phyloP scores from a whole-genome alignment of 352 stramenopile genomes.

The Phytophthora sp. region DNA sequence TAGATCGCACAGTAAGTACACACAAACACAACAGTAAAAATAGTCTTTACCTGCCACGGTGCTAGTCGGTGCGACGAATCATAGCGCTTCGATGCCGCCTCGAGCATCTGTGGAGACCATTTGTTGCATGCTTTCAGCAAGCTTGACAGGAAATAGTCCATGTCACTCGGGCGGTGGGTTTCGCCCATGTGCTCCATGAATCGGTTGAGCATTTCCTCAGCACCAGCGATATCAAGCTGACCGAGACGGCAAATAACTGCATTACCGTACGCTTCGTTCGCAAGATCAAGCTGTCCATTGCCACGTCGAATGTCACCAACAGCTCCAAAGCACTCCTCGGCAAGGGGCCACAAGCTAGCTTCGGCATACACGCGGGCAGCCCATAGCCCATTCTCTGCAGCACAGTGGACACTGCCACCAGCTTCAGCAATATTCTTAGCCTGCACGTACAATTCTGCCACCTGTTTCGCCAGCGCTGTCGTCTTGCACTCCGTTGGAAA shows the following conservation, averaged over 20 bases:
- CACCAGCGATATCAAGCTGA: slow-evolving; percentile 58
- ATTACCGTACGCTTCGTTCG: slow-evolving; percentile 65
- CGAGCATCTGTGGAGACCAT: slow-evolving; percentile 58
- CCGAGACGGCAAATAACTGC: slow-evolving; percentile 68
- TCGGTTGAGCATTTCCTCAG: slow-evolving; percentile 56
- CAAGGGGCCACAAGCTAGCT: slow-evolving; percentile 53
- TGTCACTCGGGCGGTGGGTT: slow-evolving; percentile 44
- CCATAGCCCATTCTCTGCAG: slow-evolving; percentile 57
- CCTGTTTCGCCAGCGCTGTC: slow-evolving; percentile 37
- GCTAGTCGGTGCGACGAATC: slow-evolving; percentile 48
- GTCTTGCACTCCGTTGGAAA: slow-evolving; percentile 62
- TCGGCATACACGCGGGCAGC: slow-evolving; percentile 63
- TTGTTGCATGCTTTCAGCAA: slow-evolving; percentile 65
- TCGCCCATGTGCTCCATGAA: slow-evolving; percentile 45
- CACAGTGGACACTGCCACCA: slow-evolving; percentile 52
- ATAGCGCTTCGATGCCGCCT: slow-evolving; percentile 58
- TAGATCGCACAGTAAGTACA: no score
- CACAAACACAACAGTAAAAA: background rate
- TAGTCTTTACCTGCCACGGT: slow-evolving; percentile 71
- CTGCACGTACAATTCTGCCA: slow-evolving; percentile 59
- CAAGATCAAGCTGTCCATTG: slow-evolving; percentile 40
- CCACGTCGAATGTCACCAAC: slow-evolving; percentile 56
- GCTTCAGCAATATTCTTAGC: slow-evolving; percentile 63
- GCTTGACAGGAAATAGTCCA: slow-evolving; percentile 59
- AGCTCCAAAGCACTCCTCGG: slow-evolving; percentile 62